These are phyloP conservation scores for Aspergillus sp. DNA, from an alignment of 2,329 filamentous ascomycete genomes.

Conservation along the genomic window DNA sequence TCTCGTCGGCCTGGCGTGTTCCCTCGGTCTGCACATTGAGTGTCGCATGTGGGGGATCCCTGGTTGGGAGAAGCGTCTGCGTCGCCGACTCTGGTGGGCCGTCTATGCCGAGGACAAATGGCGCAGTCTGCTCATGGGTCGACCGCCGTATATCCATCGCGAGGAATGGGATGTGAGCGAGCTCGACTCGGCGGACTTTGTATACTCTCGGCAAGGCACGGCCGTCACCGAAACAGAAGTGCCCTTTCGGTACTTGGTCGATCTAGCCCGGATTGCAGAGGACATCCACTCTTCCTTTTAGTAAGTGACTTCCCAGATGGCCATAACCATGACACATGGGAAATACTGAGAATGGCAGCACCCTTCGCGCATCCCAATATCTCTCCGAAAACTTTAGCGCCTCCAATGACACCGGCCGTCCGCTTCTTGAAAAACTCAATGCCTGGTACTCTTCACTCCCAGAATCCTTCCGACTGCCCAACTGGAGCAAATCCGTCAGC, in stretches of 20 bases:
- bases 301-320: constrained; percentile 13
- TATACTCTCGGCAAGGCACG: constrained; percentile 5
- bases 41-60: constrained; percentile 35
- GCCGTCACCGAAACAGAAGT: constrained; percentile 16
- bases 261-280: constrained; percentile 24
- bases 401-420: constrained; percentile 23
- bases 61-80: constrained; percentile 32
- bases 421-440: constrained; percentile 23
- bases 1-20: constrained; percentile 28
- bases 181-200: constrained; percentile 24
- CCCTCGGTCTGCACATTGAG: constrained; percentile 33
- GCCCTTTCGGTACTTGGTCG: constrained; percentile 23
- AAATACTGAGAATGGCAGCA: constrained; percentile 13
- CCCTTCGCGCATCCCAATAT: constrained; percentile 24
- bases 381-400: constrained; percentile 24
- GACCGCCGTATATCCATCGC: constrained; percentile 29
- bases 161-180: constrained; percentile 33
- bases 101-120: constrained; percentile 38
- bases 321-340: not conserved
- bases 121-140: constrained; percentile 29
- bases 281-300: constrained; percentile 28
- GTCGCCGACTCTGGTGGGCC: constrained; percentile 37
- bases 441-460: constrained; percentile 26
- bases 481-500: constrained; percentile 21
- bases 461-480: constrained; percentile 21